phyloP scores from a whole-genome alignment of 768 basidiomycete species.

The Psilocybe cyanescens region DNA sequence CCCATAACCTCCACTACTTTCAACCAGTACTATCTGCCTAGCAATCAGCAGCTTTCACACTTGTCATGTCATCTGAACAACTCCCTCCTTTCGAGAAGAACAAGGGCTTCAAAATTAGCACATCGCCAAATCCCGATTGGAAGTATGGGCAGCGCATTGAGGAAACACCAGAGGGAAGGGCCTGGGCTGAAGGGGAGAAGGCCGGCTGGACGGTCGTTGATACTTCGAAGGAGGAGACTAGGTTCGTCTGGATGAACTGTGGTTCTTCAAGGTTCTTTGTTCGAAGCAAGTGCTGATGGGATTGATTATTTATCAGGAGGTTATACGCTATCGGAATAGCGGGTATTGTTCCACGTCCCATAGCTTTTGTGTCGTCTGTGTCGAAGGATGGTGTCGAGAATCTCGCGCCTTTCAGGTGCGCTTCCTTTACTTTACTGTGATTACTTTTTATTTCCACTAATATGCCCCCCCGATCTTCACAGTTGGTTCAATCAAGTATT shows the following conservation, averaged over 20 bases:
- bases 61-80: slow-evolving; percentile 12
- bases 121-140: slow-evolving; percentile 43
- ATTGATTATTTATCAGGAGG: slow-evolving; percentile 23
- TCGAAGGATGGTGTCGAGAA: slow-evolving; percentile 56
- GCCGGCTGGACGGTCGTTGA: slow-evolving; percentile 43
- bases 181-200: slow-evolving; percentile 48
- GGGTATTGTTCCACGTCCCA: slow-evolving; percentile 66
- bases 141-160: slow-evolving; percentile 37
- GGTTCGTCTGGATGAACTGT: slow-evolving; percentile 24
- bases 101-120: slow-evolving; percentile 30
- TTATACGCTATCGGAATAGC: slow-evolving; percentile 53
- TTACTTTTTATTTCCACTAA: background rate
- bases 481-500: slow-evolving; percentile 50
- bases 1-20: too few relatives aligned
- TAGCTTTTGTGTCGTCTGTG: slow-evolving; percentile 72
- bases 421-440: background rate
- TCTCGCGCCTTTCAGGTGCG: slow-evolving; percentile 59
- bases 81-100: slow-evolving; percentile 25
- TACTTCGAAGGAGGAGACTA: slow-evolving; percentile 34
- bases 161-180: slow-evolving; percentile 36
- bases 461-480: background rate
- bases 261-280: background rate
- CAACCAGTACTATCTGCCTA: too few relatives aligned
- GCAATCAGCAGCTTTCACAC: background rate
- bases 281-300: too few relatives aligned